Percentiles rank a stretch among this genome's conserved stretches.
phyloP scores from a whole-genome alignment of 345 rosid genomes.

The Eucalyptus guilfoylei region DNA sequence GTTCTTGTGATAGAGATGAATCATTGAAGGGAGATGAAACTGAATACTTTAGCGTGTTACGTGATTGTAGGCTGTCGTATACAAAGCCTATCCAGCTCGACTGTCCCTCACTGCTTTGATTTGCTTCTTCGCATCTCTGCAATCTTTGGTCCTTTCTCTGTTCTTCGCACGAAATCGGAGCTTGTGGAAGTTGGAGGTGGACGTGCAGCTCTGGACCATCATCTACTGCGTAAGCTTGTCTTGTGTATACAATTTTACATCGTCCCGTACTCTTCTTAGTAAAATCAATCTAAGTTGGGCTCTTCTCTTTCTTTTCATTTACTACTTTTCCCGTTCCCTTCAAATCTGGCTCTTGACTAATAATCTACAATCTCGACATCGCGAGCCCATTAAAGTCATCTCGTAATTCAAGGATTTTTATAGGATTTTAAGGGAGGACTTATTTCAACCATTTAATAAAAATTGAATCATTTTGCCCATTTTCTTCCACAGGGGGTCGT shows the following conservation, averaged over 20 bases:
- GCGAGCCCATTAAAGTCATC: not conserved
- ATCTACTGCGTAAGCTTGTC: conserved; percentile 10
- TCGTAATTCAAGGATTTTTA: not conserved
- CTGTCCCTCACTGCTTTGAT: conserved; percentile 24
- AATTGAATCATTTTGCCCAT: not conserved
- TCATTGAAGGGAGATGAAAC: not conserved
- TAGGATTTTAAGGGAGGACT: not conserved
- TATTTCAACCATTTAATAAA: not conserved
- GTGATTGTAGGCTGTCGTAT: conserved; percentile 1
- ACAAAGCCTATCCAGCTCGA: conserved; percentile 23
- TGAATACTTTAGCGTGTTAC: not conserved
- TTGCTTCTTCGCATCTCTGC: conserved; percentile 36
- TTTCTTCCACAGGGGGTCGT: conserved; percentile 16
- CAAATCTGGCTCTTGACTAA: not conserved
- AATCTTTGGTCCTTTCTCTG: conserved; percentile 22
- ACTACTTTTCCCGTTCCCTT: not conserved
- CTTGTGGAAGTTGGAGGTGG: conserved; percentile 30
- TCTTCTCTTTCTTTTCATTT: not conserved
- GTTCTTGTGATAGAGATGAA: not conserved
- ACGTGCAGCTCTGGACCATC: conserved; percentile 27
- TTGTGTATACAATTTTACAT: not conserved
- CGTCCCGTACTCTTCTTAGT: not conserved
- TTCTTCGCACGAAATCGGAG: conserved; percentile 14
- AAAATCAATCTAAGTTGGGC: not conserved
- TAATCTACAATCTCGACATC: not conserved